Evolutionary conservation across 495 filamentous ascomycete genomes (phyloP).

Genomic region (Neurospora sp.): DNA sequence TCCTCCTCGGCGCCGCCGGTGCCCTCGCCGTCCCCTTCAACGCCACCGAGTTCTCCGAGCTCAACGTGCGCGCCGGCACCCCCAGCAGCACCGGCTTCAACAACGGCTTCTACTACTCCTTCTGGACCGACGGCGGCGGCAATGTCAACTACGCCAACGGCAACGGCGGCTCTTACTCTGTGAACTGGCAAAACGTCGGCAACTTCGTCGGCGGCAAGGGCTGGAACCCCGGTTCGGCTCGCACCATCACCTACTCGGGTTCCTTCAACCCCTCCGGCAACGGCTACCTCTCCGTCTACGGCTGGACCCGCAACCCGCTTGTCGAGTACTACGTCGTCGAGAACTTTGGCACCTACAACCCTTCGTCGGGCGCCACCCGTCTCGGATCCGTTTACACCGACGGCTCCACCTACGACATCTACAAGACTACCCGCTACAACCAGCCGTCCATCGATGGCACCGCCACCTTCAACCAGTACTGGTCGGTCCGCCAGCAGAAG

Average conservation of each 20-base stretch:
- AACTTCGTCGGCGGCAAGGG: constrained; percentile 57
- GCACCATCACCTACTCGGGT: constrained; percentile 33
- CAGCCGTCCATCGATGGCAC: constrained; percentile 49
- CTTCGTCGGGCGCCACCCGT: constrained; percentile 33
- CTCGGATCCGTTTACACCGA: constrained; percentile 49
- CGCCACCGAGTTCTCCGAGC: constrained; percentile 15
- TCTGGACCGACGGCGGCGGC: constrained; percentile 50
- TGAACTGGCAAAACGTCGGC: constrained; percentile 42
- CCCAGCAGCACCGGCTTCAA: constrained; percentile 35
- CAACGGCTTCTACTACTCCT: constrained; percentile 52
- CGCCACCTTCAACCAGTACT: constrained; percentile 48
- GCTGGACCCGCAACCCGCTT: constrained; percentile 47
- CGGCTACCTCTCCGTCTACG: constrained; percentile 50
- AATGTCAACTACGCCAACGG: constrained; percentile 47
- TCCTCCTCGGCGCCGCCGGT: constrained; percentile 7
- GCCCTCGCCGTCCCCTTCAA: constrained; percentile 9
- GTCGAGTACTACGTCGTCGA: constrained; percentile 56
- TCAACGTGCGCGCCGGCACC: constrained; percentile 20
- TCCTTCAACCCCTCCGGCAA: constrained; percentile 41
- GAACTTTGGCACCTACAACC: constrained; percentile 46
- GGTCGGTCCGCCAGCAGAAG: constrained; percentile 39
- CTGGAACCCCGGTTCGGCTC: constrained; percentile 41
- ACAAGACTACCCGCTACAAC: constrained; percentile 47
- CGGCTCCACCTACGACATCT: constrained; percentile 56
- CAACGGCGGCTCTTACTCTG: constrained; percentile 39